Evolutionary conservation across 2,329 filamentous ascomycete species (phyloP), one percentile per base, ranked within the genome.

Genomic region (Pseudogymnoascus sp.): DNA sequence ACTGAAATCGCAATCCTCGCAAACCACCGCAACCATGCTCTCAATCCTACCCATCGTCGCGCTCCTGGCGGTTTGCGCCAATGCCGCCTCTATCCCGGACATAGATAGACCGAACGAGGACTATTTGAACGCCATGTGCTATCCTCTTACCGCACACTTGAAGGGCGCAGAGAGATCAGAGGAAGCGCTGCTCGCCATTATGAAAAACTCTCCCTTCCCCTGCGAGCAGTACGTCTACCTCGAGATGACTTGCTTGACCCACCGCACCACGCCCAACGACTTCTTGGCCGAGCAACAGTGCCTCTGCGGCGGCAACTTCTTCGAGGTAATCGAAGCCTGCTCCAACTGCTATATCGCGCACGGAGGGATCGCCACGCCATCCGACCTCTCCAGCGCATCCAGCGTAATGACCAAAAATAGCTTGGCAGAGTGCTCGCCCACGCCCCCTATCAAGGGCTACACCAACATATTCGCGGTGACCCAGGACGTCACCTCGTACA

Each of bases 281-380:
- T 50, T 64, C 38, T 15, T 65, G 19, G 64, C 63, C 3, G 53
- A 65, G 23, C 64, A 65, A 44, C 21, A 65, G 31, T 65, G 64
- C 17, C n/a, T 65, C 1, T 65, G 64, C 10, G 13, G 13, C 33
- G 64, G 64, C 21, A 59, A 36, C 31, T 65, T 11, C 59, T 65
- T 62, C 35, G 50, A 62, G 23, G 17, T 10, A 4, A 3, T 13
- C 17, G 2, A 17, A 2, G 64, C 63, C 8, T 65, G 64, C 28
- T 57, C 31, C 7, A n/a, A n/a, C 13, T 64, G 63, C 60, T 4
- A 19, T 11, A 6, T 57, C 11, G 47, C 47, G 9, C 47, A 57
- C 13, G 47, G 47, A 7, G 0, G 7, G 11, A 1, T 19, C n/a
- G 47, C 10, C 4, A 6, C n/a, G 7, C 26, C 26, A 19, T 11